Conservation (phyloP, 768 basidiomycete species). For the Auricularia auricula-judae region DNA sequence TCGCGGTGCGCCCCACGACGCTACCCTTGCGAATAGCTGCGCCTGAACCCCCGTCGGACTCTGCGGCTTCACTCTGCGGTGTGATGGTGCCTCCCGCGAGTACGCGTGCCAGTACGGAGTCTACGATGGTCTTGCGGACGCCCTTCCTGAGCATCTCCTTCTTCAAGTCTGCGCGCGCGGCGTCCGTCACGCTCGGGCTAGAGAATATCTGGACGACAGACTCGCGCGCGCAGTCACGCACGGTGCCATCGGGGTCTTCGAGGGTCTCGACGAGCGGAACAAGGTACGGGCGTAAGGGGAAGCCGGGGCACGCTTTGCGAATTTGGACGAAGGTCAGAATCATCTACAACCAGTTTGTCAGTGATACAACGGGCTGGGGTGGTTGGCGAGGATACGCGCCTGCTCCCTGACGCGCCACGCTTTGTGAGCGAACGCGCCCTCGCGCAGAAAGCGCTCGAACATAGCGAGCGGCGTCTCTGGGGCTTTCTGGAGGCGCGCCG, state of each 20-base stretch:
- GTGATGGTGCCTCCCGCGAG: background rate
- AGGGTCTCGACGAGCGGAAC: conserved; percentile 69
- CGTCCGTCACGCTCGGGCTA: conserved; percentile 69
- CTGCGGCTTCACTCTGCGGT: background rate
- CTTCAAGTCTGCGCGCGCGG: conserved; percentile 87
- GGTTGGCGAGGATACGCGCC: conserved; percentile 34
- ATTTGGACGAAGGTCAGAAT: conserved; percentile 63
- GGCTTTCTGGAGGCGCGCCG: conserved; percentile 30
- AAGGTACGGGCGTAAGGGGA: conserved; percentile 76
- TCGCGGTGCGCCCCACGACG: background rate
- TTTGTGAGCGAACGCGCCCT: conserved; percentile 67
- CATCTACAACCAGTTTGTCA: conserved; percentile 18
- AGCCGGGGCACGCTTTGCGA: conserved; percentile 56
- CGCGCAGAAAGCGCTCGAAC: conserved; percentile 64
- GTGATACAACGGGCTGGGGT: conserved; percentile 14
- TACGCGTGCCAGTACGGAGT: conserved; percentile 46
- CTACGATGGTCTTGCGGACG: conserved; percentile 80
- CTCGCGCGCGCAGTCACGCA: conserved; percentile 75
- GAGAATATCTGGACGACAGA: conserved; percentile 80
- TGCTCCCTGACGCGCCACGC: conserved; percentile 82
- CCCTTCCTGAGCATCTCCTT: conserved; percentile 79
- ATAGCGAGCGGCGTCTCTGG: conserved; percentile 55
- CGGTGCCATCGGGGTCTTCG: conserved; percentile 84
- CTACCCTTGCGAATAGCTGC: background rate
- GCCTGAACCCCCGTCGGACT: background rate